Evolutionary conservation across 306 rosid species (phyloP).

Genomic region (Fragaria ananassa): DNA sequence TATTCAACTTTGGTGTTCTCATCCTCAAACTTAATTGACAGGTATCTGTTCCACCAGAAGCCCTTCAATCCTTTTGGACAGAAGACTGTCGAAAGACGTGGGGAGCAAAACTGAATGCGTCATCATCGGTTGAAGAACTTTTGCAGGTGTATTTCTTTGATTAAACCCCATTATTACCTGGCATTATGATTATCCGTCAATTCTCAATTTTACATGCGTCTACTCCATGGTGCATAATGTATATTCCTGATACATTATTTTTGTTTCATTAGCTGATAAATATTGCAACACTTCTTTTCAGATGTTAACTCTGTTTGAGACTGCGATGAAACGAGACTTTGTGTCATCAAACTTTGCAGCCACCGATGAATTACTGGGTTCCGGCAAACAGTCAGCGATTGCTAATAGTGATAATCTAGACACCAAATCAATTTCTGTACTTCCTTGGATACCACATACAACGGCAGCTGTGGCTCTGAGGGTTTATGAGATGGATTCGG

Average conservation of each 20-base stretch:
- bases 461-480: constrained; percentile 84
- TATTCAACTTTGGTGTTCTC: background rate
- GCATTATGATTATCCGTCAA: background rate
- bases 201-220: background rate
- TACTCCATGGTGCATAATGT: background rate
- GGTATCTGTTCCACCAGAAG: constrained; percentile 77
- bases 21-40: constrained; percentile 35
- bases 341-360: constrained; percentile 63
- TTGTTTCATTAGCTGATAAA: constrained; percentile 15
- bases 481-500: constrained; percentile 75
- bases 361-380: constrained; percentile 66
- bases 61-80: constrained; percentile 73
- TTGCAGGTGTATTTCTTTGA: constrained; percentile 51
- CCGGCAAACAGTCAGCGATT: constrained; percentile 34
- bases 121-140: constrained; percentile 71
- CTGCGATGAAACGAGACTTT: constrained; percentile 61
- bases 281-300: constrained; percentile 35
- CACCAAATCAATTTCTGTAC: constrained; percentile 50
- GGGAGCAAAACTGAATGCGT: constrained; percentile 64
- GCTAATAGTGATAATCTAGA: constrained; percentile 38
- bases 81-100: constrained; percentile 59
- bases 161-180: background rate
- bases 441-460: constrained; percentile 94
- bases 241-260: background rate
- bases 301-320: constrained; percentile 73